A percentile compares a stretch with the other conserved stretches of the same genome.
These are phyloP conservation scores for Sclerotinia trifoliorum DNA, from an alignment of 2,329 filamentous ascomycete genomes.

Conservation along the genomic window DNA sequence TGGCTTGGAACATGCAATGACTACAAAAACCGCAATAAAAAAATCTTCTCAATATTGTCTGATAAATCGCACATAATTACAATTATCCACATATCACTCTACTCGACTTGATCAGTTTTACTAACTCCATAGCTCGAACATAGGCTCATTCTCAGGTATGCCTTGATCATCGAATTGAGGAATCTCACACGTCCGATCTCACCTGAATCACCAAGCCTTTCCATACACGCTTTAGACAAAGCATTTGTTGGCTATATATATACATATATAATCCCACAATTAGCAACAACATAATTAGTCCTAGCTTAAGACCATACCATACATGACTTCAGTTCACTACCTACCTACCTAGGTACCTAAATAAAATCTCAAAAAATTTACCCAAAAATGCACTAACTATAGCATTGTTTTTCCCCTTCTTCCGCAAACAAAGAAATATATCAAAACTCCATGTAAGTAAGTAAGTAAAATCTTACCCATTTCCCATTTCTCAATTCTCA, in stretches of 20 bases:
- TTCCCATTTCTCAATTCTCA: no score
- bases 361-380: not conserved
- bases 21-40: slow-evolving; percentile 61
- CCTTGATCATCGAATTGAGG: not conserved
- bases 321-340: not conserved
- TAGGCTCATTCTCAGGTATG: not conserved
- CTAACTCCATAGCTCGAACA: not conserved
- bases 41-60: slow-evolving; percentile 66
- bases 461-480: no score
- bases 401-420: not conserved
- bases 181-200: slow-evolving; percentile 10
- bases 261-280: no score
- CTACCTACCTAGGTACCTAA: not conserved
- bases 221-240: not conserved
- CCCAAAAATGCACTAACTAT: not conserved
- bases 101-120: not conserved
- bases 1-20: slow-evolving; percentile 44
- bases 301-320: not conserved
- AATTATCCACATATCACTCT: not conserved
- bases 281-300: not conserved
- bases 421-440: not conserved
- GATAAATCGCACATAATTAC: slow-evolving; percentile 39
- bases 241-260: not conserved
- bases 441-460: not conserved
- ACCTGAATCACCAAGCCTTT: not conserved